Base-by-base conservation (phyloP, 2,329 filamentous ascomycete genomes). In the Fusarium newnesense region DNA sequence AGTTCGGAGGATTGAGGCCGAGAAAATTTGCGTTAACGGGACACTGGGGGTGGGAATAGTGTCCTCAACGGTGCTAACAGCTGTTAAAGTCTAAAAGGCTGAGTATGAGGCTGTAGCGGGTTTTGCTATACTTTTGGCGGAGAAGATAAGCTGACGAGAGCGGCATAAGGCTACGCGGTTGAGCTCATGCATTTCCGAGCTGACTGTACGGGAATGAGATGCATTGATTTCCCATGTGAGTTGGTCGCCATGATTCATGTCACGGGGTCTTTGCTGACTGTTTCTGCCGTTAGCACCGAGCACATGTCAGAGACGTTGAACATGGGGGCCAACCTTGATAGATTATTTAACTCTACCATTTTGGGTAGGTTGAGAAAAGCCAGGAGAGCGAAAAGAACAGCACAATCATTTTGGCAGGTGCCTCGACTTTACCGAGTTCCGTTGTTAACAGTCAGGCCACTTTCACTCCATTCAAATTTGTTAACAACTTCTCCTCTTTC, bases 11-110 rank as follows among this genome's bases (percentile, higher is more conserved):
- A 47, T 37, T 58, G 52, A 63, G 49, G 42, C 52, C n/a, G 73
- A 42, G 58, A 77, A 77, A 78, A 73, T 78, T 78, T 76, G 73
- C 72, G 64, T 64, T 76, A 75, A 42, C 26, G 15, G 21, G 49
- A 77, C 74, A 39, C 32, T 53, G 32, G 70, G 75, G 34, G 74
- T 77, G 74, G 12, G 37, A 9, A 8, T 75, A 76, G 65, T 30
- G 5, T 9, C 18, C 18, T 18, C 7, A 59, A 44, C 24, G 36
- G 16, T 53, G 24, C 24, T 15, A 37, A 26, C 32, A 53, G 49
- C 8, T 50, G 16, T 21, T 57, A 19, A 52, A 60, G 26, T 36
- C 46, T 24, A 34, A 50, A 63, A 24, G 26, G n/a, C 16, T 50
- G 26, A 21, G 8, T 19, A 18, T 28, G 42, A 53, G 37, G 26